These are phyloP conservation scores for Cladosporium velox DNA, from an alignment of 2,329 filamentous ascomycete species.

Conservation along the genomic window DNA sequence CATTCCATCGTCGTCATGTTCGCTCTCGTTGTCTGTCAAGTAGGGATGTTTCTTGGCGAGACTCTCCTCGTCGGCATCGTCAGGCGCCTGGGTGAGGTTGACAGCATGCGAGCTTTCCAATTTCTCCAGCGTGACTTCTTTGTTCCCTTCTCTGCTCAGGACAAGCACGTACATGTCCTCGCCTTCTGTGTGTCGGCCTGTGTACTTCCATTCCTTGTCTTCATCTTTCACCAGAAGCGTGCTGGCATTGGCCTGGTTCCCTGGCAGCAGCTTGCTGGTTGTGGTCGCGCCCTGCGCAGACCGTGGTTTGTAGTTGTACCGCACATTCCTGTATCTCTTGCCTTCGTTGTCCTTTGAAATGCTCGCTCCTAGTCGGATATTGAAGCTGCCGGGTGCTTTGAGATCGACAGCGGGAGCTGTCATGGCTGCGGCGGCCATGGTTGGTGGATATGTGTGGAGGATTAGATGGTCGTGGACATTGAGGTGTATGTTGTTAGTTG, in stretches of 20 bases:
- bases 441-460: slow-evolving; percentile 3
- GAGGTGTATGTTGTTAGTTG: background rate
- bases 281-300: slow-evolving; percentile 29
- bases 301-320: slow-evolving; percentile 50
- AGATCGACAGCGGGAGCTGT: slow-evolving; percentile 31
- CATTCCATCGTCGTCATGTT: slow-evolving; percentile 32
- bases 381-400: slow-evolving; percentile 30
- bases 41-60: slow-evolving; percentile 69
- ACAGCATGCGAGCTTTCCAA: slow-evolving; percentile 82
- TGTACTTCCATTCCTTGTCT: slow-evolving; percentile 41
- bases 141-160: slow-evolving; percentile 29
- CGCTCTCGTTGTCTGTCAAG: slow-evolving; percentile 26
- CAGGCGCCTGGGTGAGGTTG: slow-evolving; percentile 74
- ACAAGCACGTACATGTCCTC: slow-evolving; percentile 69
- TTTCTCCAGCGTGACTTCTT: slow-evolving; percentile 61
- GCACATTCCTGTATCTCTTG: slow-evolving; percentile 29
- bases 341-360: slow-evolving; percentile 25
- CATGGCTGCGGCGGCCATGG: slow-evolving; percentile 29
- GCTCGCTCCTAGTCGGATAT: slow-evolving; percentile 36
- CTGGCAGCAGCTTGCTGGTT: slow-evolving; percentile 17
- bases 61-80: slow-evolving; percentile 62
- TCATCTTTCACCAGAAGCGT: slow-evolving; percentile 31
- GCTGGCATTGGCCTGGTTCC: slow-evolving; percentile 17
- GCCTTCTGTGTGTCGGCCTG: slow-evolving; percentile 47
- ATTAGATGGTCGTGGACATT: background rate